phyloP scores from a whole-genome alignment of 176 grass and related monocot genomes.

The Themeda triandra region DNA sequence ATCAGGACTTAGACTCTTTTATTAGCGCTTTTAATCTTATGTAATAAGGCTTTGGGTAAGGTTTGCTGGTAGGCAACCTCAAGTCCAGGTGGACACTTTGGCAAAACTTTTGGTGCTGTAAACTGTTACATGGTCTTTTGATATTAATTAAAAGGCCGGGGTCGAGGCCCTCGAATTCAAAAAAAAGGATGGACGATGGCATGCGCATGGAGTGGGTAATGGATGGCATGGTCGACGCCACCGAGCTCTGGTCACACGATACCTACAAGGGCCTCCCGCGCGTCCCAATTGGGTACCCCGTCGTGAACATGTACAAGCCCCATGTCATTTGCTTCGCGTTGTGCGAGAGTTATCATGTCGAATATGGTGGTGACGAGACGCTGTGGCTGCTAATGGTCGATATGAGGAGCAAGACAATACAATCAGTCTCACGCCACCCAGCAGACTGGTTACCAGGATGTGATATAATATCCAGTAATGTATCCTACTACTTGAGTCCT shows the following conservation, averaged over 20 bases:
- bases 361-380: fast-evolving
- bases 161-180: too few relatives aligned
- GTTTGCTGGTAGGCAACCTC: too few relatives aligned
- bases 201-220: background rate
- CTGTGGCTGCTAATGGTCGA: background rate
- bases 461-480: background rate
- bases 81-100: too few relatives aligned
- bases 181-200: background rate
- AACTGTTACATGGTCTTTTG: too few relatives aligned
- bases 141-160: too few relatives aligned
- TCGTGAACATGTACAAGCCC: background rate
- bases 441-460: too few relatives aligned
- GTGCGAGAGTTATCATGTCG: background rate
- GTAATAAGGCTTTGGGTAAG: too few relatives aligned
- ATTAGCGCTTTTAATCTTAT: too few relatives aligned
- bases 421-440: background rate
- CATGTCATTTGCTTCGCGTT: background rate
- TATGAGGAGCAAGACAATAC: background rate
- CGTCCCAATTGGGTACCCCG: background rate
- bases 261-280: background rate
- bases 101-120: too few relatives aligned
- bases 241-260: background rate
- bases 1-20: too few relatives aligned
- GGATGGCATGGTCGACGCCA: background rate
- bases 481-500: background rate